Evolutionary conservation across 2,329 filamentous ascomycete genomes (phyloP).

Genomic region (Trichoderma sp.): DNA sequence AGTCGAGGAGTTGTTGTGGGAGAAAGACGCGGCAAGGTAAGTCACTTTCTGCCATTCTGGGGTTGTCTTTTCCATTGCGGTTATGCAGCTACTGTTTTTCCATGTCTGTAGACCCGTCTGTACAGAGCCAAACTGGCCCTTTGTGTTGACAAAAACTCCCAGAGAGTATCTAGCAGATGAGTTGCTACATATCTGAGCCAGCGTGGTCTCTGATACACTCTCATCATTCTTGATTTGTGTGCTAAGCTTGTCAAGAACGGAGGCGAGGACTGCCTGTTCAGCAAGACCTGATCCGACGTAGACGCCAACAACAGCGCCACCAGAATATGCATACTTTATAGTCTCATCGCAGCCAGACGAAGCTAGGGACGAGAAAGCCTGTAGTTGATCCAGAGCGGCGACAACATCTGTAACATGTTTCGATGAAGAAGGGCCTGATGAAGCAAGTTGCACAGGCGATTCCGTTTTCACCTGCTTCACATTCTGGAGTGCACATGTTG

Average conservation of each 20-base stretch:
- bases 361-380: background rate
- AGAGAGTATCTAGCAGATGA: background rate
- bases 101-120: background rate
- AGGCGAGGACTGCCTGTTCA: background rate
- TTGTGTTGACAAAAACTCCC: background rate
- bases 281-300: background rate
- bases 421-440: background rate
- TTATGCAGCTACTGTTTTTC: background rate
- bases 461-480: background rate
- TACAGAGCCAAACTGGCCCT: background rate
- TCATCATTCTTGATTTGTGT: background rate
- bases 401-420: background rate
- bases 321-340: background rate
- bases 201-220: background rate
- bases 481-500: background rate
- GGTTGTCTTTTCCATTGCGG: background rate
- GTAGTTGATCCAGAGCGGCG: background rate
- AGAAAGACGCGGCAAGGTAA: background rate
- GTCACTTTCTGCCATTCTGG: background rate
- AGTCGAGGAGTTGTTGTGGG: background rate
- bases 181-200: background rate
- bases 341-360: background rate
- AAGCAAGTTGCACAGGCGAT: background rate
- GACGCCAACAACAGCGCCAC: background rate
- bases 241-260: background rate